A percentile compares a stretch with the other conserved stretches of the same genome.
phyloP scores from a whole-genome alignment of 1,284 basidiomycete genomes.

The Cutaneotrichosporon spelunceum region DNA sequence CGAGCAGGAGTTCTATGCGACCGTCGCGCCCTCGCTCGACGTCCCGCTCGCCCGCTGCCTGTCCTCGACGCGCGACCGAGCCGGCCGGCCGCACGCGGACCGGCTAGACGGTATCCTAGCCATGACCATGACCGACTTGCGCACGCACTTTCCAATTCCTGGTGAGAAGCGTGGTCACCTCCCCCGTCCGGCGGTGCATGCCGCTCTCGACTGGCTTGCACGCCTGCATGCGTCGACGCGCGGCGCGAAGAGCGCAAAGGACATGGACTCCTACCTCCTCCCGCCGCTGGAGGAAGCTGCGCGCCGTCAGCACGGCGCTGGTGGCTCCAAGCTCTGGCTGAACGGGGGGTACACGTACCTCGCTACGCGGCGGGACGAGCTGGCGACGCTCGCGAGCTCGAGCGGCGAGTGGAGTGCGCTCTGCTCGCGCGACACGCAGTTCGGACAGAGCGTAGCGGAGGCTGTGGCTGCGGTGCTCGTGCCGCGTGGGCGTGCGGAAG shows the following conservation, averaged over 20 bases:
- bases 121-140: slow-evolving; percentile 15
- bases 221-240: slow-evolving; percentile 4
- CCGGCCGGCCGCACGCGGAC: background rate
- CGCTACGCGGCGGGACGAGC: slow-evolving; percentile 21
- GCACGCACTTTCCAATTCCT: slow-evolving; percentile 10
- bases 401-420: slow-evolving; percentile 18
- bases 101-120: slow-evolving; percentile 6
- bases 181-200: background rate
- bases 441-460: slow-evolving; percentile 2
- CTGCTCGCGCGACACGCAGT: background rate
- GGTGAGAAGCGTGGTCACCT: slow-evolving; percentile 18
- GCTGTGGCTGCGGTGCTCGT: slow-evolving; percentile 11
- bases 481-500: slow-evolving; percentile 8
- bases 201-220: slow-evolving; percentile 19
- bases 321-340: slow-evolving; percentile 16
- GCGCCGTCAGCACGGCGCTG: background rate
- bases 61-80: background rate
- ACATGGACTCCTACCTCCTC: background rate
- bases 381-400: slow-evolving; percentile 2
- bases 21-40: slow-evolving; percentile 8
- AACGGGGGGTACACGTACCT: slow-evolving; percentile 28
- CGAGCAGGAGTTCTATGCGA: slow-evolving; percentile 22
- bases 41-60: slow-evolving; percentile 16
- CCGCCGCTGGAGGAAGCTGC: slow-evolving; percentile 9
- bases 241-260: background rate